Evolutionary conservation across 768 basidiomycete species (phyloP).

Genomic region (Asterophora parasitica): DNA sequence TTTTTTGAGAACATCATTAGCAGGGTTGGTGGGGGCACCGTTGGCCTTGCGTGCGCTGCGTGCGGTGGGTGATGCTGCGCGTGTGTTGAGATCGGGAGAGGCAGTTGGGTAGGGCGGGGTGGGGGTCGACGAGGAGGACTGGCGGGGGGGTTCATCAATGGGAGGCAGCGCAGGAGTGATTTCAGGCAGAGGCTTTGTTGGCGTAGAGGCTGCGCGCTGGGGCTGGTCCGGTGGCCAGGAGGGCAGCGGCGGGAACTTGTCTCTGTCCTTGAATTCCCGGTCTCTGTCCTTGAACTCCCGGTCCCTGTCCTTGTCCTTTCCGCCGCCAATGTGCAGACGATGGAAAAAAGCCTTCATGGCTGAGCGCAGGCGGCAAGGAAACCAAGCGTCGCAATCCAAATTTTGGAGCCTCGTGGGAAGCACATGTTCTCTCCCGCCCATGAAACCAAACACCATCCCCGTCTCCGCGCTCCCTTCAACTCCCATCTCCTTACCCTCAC

Average conservation of each 20-base stretch:
- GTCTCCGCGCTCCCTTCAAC: conserved; percentile 41
- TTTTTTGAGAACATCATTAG: conserved; percentile 67
- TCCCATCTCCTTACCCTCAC: conserved; percentile 38
- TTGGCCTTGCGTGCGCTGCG: conserved; percentile 35
- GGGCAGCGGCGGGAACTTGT: conserved; percentile 67
- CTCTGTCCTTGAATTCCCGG: conserved; percentile 61
- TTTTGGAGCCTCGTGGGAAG: conserved; percentile 22
- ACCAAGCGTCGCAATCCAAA: conserved; percentile 25
- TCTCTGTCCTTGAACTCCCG: conserved; percentile 66
- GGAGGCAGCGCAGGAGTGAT: conserved; percentile 35
- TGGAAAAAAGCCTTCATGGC: conserved; percentile 82
- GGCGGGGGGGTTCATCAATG: conserved; percentile 23
- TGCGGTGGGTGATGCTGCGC: conserved; percentile 12
- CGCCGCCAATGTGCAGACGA: conserved; percentile 62
- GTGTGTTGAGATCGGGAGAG: conserved; percentile 19
- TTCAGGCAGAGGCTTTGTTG: conserved; percentile 78
- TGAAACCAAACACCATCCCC: conserved; percentile 55
- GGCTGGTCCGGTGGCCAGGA: conserved; percentile 58
- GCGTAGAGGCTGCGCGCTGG: conserved; percentile 34
- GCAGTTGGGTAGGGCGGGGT: conserved; percentile 22
- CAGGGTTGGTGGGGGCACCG: conserved; percentile 20
- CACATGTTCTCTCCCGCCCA: conserved; percentile 45
- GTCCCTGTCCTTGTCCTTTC: conserved; percentile 62
- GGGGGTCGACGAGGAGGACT: conserved; percentile 30
- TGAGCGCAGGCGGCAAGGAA: conserved; percentile 3